Conservation (phyloP, 2,329 filamentous ascomycete species). For the Phialemoniopsis sp. region DNA sequence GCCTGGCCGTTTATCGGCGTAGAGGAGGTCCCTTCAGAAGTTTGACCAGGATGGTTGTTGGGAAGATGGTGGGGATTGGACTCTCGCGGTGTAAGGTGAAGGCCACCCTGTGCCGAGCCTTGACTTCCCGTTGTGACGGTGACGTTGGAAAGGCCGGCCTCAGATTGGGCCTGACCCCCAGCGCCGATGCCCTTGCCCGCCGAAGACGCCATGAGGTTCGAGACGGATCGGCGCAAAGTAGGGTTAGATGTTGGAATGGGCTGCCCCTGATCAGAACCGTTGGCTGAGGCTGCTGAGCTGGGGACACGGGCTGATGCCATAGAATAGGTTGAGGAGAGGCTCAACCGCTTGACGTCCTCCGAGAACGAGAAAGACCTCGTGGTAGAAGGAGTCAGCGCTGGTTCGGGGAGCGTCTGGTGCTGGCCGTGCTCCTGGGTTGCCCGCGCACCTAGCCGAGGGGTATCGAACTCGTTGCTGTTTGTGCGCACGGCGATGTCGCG, state of each 20-base stretch:
- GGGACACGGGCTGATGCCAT: slow-evolving; percentile 55
- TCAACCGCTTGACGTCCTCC: slow-evolving; percentile 62
- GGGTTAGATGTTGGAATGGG: slow-evolving; percentile 11
- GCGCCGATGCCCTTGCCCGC: slow-evolving; percentile 32
- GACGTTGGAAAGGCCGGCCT: slow-evolving; percentile 45
- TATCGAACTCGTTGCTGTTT: slow-evolving; percentile 36
- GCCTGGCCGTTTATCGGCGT: too few relatives aligned
- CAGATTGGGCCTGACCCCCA: slow-evolving; percentile 32
- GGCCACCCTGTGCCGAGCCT: slow-evolving; percentile 31
- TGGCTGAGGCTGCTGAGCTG: slow-evolving; percentile 47
- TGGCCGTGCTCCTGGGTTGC: slow-evolving; percentile 20
- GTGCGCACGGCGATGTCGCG: slow-evolving; percentile 11
- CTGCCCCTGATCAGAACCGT: slow-evolving; percentile 43
- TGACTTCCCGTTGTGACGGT: slow-evolving; percentile 47
- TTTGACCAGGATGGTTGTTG: neutral
- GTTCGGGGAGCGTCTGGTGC: slow-evolving; percentile 39
- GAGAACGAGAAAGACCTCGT: slow-evolving; percentile 35
- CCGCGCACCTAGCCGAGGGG: slow-evolving; percentile 36
- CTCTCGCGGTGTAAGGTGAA: slow-evolving; percentile 42
- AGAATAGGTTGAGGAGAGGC: slow-evolving; percentile 70
- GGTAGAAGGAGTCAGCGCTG: slow-evolving; percentile 34
- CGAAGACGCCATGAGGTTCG: slow-evolving; percentile 40
- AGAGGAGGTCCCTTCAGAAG: too few relatives aligned
- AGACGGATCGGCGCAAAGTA: slow-evolving; percentile 32
- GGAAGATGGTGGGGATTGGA: slow-evolving; percentile 22